Evolutionary conservation across 257 asterid genomes (phyloP), one percentile per base, ranked within the genome.

Genomic region (Nicotiana sylvestris): DNA sequence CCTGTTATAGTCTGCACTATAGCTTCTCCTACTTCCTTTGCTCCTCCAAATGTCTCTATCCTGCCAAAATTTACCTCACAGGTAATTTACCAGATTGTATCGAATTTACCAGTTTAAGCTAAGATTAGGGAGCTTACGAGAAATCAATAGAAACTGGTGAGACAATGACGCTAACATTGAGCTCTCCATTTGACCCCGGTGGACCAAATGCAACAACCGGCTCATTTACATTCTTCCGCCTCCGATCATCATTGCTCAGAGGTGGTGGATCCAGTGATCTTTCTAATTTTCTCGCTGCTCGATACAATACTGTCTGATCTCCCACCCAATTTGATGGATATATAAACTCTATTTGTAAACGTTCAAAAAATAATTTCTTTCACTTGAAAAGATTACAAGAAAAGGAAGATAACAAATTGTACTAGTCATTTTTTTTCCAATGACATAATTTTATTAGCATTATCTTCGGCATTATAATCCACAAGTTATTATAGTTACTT

Each of bases 151-250:
- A 88, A 83, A 95, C 97, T 8, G 89, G 82, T 37, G 97, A 89
- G 78, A 93, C 99, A 65, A 95, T 92, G 11, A 95, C 99, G 21
- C 98, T 95, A 56, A 94, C 96, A 57, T 95, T 95, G 84, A 95
- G 94, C 92, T 95, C 99, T 21, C 98, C 98, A 13, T 86, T 92
- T 13, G 99, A 95, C n/a, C 95, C 97, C 4, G 99, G 97, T 7
- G 97, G 99, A 29, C 99, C 99, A 83, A 92, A 95, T 13, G 98
- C 98, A 87, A 94, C 93, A 74, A 81, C 86, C 21, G 97, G 99
- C 85, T 91, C 97, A 49, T 89, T 92, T 76, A 90, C 86, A 66
- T 83, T 90, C 83, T 82, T 87, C 70, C 87, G 82, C 77, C 87
- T 85, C 74, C 81, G 79, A 35, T 85, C 86, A 1, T 81, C 85